These are phyloP conservation scores for Paramecium tetraurelia DNA, from an alignment of 73 alveolate genomes.

Conservation along the genomic window DNA sequence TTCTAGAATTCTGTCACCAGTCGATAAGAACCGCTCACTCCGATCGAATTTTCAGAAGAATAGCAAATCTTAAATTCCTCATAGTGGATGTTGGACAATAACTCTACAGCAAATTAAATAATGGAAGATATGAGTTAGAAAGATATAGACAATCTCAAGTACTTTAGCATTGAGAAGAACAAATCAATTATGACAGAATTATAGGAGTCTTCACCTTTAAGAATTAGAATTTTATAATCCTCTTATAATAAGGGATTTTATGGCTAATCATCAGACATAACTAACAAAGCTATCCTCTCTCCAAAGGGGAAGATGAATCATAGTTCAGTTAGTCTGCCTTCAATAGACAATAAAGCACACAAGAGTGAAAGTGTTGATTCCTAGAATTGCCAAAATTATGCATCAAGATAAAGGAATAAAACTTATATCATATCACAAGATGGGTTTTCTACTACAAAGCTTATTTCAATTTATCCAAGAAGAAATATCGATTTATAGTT, in stretches of 20 bases:
- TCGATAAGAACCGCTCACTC: background rate
- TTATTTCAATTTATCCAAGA: background rate
- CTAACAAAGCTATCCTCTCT: background rate
- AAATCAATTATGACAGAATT: background rate
- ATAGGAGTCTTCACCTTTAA: background rate
- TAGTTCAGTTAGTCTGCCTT: background rate
- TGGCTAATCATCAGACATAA: background rate
- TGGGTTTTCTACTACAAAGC: background rate
- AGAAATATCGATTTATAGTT: background rate
- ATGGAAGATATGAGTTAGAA: background rate
- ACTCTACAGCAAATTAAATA: background rate
- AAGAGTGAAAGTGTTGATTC: constrained; percentile 1
- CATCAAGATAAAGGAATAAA: background rate
- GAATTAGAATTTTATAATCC: background rate
- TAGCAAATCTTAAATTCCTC: background rate
- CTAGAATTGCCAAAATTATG: background rate
- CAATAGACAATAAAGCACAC: background rate
- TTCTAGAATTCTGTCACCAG: background rate
- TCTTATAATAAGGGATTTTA: background rate
- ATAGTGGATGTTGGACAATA: background rate
- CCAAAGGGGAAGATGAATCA: background rate
- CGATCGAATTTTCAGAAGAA: background rate
- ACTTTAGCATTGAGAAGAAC: background rate
- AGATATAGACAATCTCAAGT: background rate
- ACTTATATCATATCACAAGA: background rate